These are phyloP conservation scores for Hyphopichia khmerensis DNA, from an alignment of 1,139 yeast species.

Conservation along the genomic window DNA sequence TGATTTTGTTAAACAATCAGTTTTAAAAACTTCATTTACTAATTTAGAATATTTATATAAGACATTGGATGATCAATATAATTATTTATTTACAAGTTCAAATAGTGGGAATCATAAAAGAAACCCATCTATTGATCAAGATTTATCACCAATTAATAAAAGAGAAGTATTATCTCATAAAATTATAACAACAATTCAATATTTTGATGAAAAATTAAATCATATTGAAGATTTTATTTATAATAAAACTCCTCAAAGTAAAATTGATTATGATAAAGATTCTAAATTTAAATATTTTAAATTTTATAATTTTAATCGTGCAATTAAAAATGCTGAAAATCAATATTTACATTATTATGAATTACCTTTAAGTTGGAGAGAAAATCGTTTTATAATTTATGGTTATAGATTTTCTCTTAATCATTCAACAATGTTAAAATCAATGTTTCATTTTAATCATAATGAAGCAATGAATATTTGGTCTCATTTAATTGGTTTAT, in stretches of 20 bases:
- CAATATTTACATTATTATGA: constrained; percentile 78
- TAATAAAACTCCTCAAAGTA: constrained; percentile 32
- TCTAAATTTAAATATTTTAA: constrained; percentile 41
- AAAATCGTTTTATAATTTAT: constrained; percentile 76
- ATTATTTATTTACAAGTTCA: constrained; percentile 36
- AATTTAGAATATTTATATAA: constrained; percentile 49
- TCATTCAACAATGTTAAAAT: constrained; percentile 56
- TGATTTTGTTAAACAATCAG: constrained; percentile 39
- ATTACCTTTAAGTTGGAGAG: constrained; percentile 90
- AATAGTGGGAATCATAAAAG: not conserved
- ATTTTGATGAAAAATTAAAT: constrained; percentile 54
- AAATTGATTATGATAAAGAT: constrained; percentile 25
- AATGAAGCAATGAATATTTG: constrained; percentile 93
- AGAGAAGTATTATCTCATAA: constrained; percentile 40
- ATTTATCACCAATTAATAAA: constrained; percentile 15
- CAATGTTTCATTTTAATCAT: constrained; percentile 61
- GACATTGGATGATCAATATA: constrained; percentile 57
- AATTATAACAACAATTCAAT: constrained; percentile 52
- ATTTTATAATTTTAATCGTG: constrained; percentile 61
- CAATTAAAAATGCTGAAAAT: constrained; percentile 53
- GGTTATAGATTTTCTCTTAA: constrained; percentile 83
- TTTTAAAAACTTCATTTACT: constrained; percentile 41
- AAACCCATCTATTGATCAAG: not conserved
- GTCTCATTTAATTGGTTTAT: constrained; percentile 80
- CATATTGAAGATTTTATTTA: constrained; percentile 51